Conservation (phyloP, 306 rosid genomes). For the Acacia crassicarpa region DNA sequence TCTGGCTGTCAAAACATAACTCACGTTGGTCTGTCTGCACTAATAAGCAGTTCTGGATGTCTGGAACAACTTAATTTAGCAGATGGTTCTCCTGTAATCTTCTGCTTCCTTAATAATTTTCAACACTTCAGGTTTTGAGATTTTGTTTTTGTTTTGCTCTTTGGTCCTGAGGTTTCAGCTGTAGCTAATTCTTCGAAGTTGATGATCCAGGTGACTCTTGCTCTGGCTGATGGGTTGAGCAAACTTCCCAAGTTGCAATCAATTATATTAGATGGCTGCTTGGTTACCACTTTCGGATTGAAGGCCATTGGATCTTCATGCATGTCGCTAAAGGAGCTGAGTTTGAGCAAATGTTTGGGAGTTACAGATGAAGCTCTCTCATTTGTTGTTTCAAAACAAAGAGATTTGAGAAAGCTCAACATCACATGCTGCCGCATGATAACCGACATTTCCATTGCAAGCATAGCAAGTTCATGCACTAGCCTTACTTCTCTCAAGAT, state of each 20-base stretch:
- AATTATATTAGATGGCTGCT: conserved; percentile 72
- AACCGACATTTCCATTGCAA: conserved; percentile 66
- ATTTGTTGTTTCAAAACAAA: conserved; percentile 69
- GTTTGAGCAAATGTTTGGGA: conserved; percentile 89
- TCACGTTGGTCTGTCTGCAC: conserved; percentile 63
- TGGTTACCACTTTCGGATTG: conserved; percentile 64
- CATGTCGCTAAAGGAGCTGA: conserved; percentile 64
- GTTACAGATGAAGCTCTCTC: conserved; percentile 84
- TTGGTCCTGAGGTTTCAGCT: conserved; percentile 3
- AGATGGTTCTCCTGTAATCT: conserved; percentile 79
- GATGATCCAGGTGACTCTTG: conserved; percentile 70
- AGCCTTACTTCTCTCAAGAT: conserved; percentile 77
- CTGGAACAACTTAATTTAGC: conserved; percentile 72
- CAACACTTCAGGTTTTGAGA: conserved; percentile 8
- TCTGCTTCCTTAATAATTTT: conserved; percentile 1
- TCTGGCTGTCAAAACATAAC: conserved; percentile 77
- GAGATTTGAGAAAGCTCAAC: conserved; percentile 80
- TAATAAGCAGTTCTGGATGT: conserved; percentile 48
- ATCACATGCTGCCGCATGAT: conserved; percentile 91
- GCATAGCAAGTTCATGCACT: conserved; percentile 67
- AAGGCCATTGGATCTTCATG: conserved; percentile 76
- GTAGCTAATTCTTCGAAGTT: conserved; percentile 26
- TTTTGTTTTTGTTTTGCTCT: background rate
- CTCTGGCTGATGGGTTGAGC: conserved; percentile 69
- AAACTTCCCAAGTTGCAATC: conserved; percentile 75